Percentiles rank a stretch among this genome's conserved stretches.
Conservation (phyloP, 805 yeast genomes). For the Cephaloascus albidus region DNA sequence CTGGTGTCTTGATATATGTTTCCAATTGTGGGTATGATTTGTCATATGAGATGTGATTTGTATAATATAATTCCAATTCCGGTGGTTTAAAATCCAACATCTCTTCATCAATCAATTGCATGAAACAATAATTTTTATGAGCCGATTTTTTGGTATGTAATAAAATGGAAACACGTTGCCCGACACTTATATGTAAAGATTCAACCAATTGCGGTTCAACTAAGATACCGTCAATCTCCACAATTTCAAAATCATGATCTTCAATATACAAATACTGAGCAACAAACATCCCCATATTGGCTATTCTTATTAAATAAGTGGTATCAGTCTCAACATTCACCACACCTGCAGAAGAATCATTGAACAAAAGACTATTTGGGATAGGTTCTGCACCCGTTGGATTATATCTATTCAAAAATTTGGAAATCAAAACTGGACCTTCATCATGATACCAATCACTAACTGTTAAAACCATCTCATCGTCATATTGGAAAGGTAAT, state of each 20-base stretch:
- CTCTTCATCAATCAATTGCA: constrained; percentile 50
- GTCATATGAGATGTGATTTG: constrained; percentile 45
- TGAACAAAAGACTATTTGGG: constrained; percentile 57
- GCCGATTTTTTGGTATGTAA: constrained; percentile 41
- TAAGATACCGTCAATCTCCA: constrained; percentile 21
- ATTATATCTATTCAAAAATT: constrained; percentile 54
- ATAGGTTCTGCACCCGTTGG: constrained; percentile 85
- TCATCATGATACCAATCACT: constrained; percentile 58
- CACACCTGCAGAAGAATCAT: constrained; percentile 52
- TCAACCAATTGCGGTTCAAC: constrained; percentile 49
- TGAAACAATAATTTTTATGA: constrained; percentile 45
- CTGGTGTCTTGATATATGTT: neutral
- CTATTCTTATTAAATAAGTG: constrained; percentile 56
- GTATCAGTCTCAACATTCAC: constrained; percentile 47
- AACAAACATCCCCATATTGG: constrained; percentile 64
- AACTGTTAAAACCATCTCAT: constrained; percentile 47
- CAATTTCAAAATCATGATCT: constrained; percentile 2
- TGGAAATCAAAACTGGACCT: constrained; percentile 32
- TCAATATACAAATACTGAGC: constrained; percentile 27
- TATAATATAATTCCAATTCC: constrained; percentile 43
- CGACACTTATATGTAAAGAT: constrained; percentile 60
- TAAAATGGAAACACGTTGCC: constrained; percentile 72
- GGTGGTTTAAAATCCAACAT: constrained; percentile 67
- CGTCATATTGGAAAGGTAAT: constrained; percentile 51
- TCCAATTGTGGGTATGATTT: neutral